These are phyloP conservation scores for Silybum marianum DNA, from an alignment of 129 eudicot genomes.

Conservation along the genomic window DNA sequence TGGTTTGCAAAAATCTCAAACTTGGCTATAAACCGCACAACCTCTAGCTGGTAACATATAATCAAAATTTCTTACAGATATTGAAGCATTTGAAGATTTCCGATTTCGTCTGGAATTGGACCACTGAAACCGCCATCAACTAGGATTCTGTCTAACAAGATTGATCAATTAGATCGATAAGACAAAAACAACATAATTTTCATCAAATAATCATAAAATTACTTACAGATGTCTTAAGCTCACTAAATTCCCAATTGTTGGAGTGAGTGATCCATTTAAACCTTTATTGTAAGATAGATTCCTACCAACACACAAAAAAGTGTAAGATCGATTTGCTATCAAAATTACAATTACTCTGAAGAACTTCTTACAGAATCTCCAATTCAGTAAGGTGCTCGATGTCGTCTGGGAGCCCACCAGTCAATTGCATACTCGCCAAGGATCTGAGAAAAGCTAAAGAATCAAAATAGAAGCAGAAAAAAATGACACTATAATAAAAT, in stretches of 20 bases:
- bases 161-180: neutral
- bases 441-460: conserved; percentile 42
- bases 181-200: neutral
- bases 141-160: conserved; percentile 33
- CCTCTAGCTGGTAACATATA: too few species aligned
- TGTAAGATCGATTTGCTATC: neutral
- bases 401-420: conserved; percentile 62
- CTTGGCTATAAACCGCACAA: too few species aligned
- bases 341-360: neutral
- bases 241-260: conserved; percentile 56
- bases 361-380: conserved; percentile 54
- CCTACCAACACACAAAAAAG: conserved; percentile 39
- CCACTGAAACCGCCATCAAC: conserved; percentile 74
- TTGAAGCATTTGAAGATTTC: conserved; percentile 57
- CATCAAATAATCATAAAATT: neutral
- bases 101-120: conserved; percentile 58
- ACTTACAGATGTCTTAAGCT: conserved; percentile 66
- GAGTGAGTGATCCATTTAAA: conserved; percentile 66
- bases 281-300: conserved; percentile 78
- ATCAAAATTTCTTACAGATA: conserved; percentile 53
- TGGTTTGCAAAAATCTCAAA: too few species aligned
- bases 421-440: conserved; percentile 53
- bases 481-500: too few species aligned
- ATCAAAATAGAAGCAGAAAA: too few species aligned
- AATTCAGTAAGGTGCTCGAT: conserved; percentile 56